These are phyloP conservation scores for Nitzschia palea DNA, from an alignment of 108 stramenopile genomes.

Conservation along the genomic window DNA sequence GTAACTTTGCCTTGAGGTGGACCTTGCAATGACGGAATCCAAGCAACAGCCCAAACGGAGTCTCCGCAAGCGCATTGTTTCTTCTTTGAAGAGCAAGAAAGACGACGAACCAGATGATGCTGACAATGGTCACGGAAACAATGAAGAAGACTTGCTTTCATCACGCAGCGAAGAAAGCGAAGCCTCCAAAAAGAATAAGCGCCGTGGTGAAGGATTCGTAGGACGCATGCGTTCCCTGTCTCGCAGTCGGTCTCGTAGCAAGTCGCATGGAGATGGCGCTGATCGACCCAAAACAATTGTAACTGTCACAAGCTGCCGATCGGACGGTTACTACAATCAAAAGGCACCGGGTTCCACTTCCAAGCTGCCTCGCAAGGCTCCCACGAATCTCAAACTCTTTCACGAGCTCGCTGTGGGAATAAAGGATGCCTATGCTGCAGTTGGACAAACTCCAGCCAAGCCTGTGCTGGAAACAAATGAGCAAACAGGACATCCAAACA, in stretches of 20 bases:
- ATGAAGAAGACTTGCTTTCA: too few relatives aligned
- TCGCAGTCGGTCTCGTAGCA: constrained; percentile 24
- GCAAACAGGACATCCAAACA: constrained; percentile 17
- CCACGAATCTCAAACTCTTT: constrained; percentile 78
- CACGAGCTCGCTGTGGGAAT: constrained; percentile 86
- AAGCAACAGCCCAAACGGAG: not conserved
- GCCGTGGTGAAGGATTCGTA: constrained; percentile 26
- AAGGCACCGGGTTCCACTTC: constrained; percentile 80
- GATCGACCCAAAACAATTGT: constrained; percentile 51
- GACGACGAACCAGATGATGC: not conserved
- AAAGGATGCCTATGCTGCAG: constrained; percentile 86
- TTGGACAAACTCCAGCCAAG: constrained; percentile 59
- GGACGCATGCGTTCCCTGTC: constrained; percentile 42
- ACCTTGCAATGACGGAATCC: too few relatives aligned
- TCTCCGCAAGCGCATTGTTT: not conserved
- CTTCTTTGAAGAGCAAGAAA: not conserved
- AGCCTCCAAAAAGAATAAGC: not conserved
- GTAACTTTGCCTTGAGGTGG: too few relatives aligned
- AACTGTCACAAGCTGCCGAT: constrained; percentile 82
- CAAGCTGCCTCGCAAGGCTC: constrained; percentile 81
- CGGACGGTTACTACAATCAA: constrained; percentile 87
- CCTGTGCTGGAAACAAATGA: constrained; percentile 34
- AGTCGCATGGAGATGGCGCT: not conserved
- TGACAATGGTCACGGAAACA: not conserved
- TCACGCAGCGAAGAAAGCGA: not conserved